Percentiles rank a stretch among this genome's conserved stretches.
phyloP scores from a whole-genome alignment of 1,284 basidiomycete genomes.

The Malassezia equina region DNA sequence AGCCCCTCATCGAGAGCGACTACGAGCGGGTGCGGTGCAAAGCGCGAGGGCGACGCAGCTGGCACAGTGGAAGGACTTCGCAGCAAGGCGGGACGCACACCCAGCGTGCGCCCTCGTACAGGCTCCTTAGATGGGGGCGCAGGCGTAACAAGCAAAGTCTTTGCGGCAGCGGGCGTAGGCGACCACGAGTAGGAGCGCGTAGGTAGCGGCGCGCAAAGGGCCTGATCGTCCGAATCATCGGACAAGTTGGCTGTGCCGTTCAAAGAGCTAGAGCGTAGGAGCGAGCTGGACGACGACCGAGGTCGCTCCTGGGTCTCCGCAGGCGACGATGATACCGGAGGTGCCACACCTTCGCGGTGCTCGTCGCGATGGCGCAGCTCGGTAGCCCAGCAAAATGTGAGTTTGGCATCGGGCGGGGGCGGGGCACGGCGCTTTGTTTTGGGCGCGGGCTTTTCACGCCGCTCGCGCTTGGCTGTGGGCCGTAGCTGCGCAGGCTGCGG shows the following conservation, averaged over 20 bases:
- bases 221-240: conserved; percentile 25
- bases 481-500: conserved; percentile 33
- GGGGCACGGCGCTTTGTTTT: conserved; percentile 17
- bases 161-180: neutral
- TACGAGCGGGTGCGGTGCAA: conserved; percentile 12
- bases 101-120: neutral
- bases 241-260: conserved; percentile 1
- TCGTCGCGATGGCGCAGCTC: conserved; percentile 20
- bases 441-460: conserved; percentile 16
- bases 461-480: conserved; percentile 20
- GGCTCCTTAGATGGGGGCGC: neutral
- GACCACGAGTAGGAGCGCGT: conserved; percentile 1
- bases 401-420: conserved; percentile 28
- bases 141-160: too few relatives aligned
- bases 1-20: neutral
- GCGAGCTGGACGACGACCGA: neutral
- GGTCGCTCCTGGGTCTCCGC: neutral
- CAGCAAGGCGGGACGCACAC: neutral
- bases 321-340: neutral
- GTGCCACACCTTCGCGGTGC: conserved; percentile 2
- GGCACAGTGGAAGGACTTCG: neutral
- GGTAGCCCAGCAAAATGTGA: conserved; percentile 35
- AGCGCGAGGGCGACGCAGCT: neutral
- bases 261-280: neutral
- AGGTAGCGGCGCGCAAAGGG: conserved; percentile 1